These are phyloP conservation scores for Auricularia sp. DNA, from an alignment of 768 basidiomycete species.

Conservation along the genomic window DNA sequence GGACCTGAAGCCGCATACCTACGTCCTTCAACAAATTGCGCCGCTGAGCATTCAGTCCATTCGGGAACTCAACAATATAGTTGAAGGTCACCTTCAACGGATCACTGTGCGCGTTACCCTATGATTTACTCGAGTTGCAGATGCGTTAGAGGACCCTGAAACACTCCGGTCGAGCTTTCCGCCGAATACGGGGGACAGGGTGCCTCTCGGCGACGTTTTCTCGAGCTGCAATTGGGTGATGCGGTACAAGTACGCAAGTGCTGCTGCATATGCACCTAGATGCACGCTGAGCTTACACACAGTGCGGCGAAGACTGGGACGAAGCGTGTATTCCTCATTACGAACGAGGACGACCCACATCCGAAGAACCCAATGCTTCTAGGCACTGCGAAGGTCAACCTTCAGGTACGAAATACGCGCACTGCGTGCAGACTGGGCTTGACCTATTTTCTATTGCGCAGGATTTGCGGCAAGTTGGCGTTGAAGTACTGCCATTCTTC, in stretches of 20 bases:
- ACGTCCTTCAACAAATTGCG: constrained; percentile 65
- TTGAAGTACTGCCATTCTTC: constrained; percentile 81
- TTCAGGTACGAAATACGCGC: too few species aligned
- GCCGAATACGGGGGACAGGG: constrained; percentile 44
- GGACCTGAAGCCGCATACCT: constrained; percentile 62
- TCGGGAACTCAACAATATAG: constrained; percentile 62
- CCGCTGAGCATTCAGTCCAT: constrained; percentile 75
- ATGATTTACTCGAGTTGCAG: constrained; percentile 29
- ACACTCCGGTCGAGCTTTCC: constrained; percentile 53
- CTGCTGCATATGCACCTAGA: background rate
- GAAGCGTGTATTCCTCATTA: constrained; percentile 90
- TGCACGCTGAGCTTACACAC: background rate
- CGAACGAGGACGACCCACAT: constrained; percentile 77
- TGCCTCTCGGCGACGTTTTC: constrained; percentile 83
- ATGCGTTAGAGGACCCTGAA: constrained; percentile 52
- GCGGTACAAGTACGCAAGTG: constrained; percentile 61
- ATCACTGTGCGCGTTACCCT: background rate
- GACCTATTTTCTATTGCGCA: constrained; percentile 18
- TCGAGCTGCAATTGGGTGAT: constrained; percentile 85
- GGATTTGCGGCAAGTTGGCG: constrained; percentile 77
- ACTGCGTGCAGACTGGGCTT: too few species aligned
- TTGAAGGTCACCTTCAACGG: constrained; percentile 51
- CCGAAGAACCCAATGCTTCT: constrained; percentile 17
- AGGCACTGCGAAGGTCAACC: constrained; percentile 8
- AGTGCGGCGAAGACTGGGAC: constrained; percentile 82